A percentile compares a stretch with the other conserved stretches of the same genome.
Evolutionary conservation across 306 rosid genomes (phyloP).

Genomic region (Vicia faba): DNA sequence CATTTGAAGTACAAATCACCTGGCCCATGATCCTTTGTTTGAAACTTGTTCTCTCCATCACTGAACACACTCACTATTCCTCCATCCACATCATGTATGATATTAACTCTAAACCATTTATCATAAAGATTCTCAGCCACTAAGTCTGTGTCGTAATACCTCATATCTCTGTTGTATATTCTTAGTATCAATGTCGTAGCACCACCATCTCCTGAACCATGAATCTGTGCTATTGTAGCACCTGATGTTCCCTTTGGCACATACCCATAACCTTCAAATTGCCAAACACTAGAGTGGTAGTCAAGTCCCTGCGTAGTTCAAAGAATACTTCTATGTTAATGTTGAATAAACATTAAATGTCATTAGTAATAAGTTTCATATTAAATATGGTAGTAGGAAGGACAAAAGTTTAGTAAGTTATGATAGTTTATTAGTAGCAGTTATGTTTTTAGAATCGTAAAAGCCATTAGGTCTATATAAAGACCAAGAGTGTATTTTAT

Average conservation of each 20-base stretch:
- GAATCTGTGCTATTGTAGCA: conserved; percentile 50
- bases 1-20: conserved; percentile 46
- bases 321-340: background rate
- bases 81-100: conserved; percentile 47
- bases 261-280: conserved; percentile 57
- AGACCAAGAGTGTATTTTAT: no score
- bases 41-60: conserved; percentile 35
- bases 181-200: conserved; percentile 42
- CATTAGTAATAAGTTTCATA: no score
- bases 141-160: conserved; percentile 37
- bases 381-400: no score
- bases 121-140: conserved; percentile 49
- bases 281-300: conserved; percentile 52
- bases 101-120: conserved; percentile 48
- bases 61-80: conserved; percentile 41
- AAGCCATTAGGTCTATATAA: no score
- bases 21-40: conserved; percentile 36
- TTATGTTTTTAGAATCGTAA: no score
- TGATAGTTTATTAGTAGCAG: no score
- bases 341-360: no score
- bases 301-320: conserved; percentile 43
- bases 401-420: no score
- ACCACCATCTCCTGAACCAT: conserved; percentile 43
- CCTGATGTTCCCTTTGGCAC: conserved; percentile 56
- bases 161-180: conserved; percentile 47